These are phyloP conservation scores for Conringia planisiliqua DNA, from an alignment of 345 rosid species.

Conservation along the genomic window DNA sequence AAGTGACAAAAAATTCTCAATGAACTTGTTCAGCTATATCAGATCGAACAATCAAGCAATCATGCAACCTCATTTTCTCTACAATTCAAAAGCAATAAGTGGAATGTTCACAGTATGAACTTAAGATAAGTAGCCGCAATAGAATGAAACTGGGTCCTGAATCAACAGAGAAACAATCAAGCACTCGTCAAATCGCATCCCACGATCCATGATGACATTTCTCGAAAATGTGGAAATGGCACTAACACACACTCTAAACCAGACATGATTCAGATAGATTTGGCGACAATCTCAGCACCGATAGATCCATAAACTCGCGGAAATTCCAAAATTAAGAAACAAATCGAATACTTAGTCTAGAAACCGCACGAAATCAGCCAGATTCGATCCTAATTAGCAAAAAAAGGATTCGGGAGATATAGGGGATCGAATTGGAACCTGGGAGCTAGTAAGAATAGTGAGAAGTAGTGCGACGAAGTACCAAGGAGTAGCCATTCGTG, in stretches of 20 bases:
- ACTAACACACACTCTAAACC: background rate
- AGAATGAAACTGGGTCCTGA: background rate
- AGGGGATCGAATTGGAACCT: constrained; percentile 38
- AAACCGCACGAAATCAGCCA: background rate
- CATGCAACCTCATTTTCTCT: background rate
- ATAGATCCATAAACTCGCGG: background rate
- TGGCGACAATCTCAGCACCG: background rate
- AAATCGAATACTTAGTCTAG: background rate
- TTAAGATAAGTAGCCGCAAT: background rate
- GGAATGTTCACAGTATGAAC: background rate
- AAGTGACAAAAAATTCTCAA: background rate
- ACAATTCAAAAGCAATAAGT: background rate
- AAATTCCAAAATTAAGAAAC: background rate
- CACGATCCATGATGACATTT: background rate
- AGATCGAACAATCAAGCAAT: background rate
- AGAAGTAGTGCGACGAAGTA: constrained; percentile 50
- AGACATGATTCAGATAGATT: background rate
- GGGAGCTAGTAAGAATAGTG: constrained; percentile 64
- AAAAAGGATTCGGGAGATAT: background rate
- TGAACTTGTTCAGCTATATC: background rate
- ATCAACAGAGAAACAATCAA: background rate
- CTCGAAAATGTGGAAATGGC: background rate
- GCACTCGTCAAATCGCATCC: background rate
- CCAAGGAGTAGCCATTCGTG: constrained; percentile 42
- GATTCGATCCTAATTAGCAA: background rate